Evolutionary conservation across 225 moss, liverwort and hornwort species (phyloP).

Genomic region (Pseudoscleropodium purum): DNA sequence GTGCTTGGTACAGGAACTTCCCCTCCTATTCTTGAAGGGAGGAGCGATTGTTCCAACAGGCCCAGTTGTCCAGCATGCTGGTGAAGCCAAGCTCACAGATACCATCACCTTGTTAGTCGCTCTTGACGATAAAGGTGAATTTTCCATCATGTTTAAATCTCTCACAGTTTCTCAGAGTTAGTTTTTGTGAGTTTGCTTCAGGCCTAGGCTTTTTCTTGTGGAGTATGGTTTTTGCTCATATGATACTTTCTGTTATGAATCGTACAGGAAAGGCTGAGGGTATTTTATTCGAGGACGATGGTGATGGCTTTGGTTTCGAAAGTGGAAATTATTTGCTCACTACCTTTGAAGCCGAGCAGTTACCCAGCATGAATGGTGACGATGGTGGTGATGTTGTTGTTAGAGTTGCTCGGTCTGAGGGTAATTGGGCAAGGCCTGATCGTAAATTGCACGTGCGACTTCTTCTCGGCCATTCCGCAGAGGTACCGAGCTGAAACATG

Average conservation of each 20-base stretch:
- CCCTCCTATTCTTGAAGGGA: conserved; percentile 72
- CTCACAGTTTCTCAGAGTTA: not conserved
- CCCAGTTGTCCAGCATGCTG: conserved; percentile 58
- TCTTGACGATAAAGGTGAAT: conserved; percentile 55
- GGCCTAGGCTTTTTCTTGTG: not conserved
- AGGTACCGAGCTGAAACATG: conserved; percentile 17
- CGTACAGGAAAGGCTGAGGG: conserved; percentile 72
- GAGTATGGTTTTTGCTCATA: not conserved
- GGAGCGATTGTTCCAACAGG: conserved; percentile 78
- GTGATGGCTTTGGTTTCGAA: conserved; percentile 59
- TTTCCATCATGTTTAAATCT: not conserved
- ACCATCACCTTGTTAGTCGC: conserved; percentile 62
- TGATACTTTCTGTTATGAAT: not conserved
- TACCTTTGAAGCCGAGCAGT: conserved; percentile 42
- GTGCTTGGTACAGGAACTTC: conserved; percentile 56
- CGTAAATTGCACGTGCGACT: conserved; percentile 57
- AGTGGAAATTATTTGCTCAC: conserved; percentile 60
- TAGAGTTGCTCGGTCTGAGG: conserved; percentile 41
- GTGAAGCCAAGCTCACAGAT: conserved; percentile 46
- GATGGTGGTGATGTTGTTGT: conserved; percentile 43
- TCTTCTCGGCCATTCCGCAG: conserved; percentile 44
- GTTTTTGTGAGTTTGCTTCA: not conserved
- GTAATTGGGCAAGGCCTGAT: conserved; percentile 48
- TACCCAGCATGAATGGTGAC: conserved; percentile 1
- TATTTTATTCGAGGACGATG: conserved; percentile 69